Evolutionary conservation across 2,329 filamentous ascomycete species (phyloP), one percentile per base, ranked within the genome.

Genomic region (Aureobasidium namibiae): DNA sequence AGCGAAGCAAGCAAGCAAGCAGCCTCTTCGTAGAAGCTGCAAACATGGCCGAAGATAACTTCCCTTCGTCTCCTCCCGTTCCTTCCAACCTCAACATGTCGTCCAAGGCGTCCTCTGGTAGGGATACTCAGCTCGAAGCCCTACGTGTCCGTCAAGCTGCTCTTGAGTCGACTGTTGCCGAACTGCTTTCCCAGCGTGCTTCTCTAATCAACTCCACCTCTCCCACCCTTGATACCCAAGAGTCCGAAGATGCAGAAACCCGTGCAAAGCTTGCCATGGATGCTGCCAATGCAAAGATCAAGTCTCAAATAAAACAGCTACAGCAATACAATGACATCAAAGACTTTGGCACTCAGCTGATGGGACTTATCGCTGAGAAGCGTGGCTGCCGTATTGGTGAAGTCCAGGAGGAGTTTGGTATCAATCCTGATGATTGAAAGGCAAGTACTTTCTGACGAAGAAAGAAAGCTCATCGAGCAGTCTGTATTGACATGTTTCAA

Each of bases 311-410:
- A 66, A 78, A 77, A 61, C 74, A 85, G 4, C 74, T 89, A 33
- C 85, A 88, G 63, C 75, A 82, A 60, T 89, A 89, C 72, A 89
- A 89, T 65, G 85, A 88, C 69, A 82, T 88, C 65, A 83, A 85
- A 63, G 86, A 89, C 69, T 75, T 87, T 8, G 86, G 82, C 0
- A 80, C 84, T 66, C 85, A 84, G 0, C 67, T 89, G 31, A 79
- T 88, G 72, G 84, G 84, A 0, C 71, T 89, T 65, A 82, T 89
- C 68, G 86, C 86, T 4, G 86, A 89, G 61, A 77, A 80, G 62
- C 74, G 83, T 42, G 84, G 83, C 9, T 76, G 82, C 45, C 74
- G 82, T 59, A 76, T 83, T 56, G 68, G 72, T 54, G 73, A 76
- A 33, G 72, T 81, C 13, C 77, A 78, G 67, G 74, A 75, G 59